Conservation (phyloP, 148 eudicot species). For the Amaranthus palmeri region DNA sequence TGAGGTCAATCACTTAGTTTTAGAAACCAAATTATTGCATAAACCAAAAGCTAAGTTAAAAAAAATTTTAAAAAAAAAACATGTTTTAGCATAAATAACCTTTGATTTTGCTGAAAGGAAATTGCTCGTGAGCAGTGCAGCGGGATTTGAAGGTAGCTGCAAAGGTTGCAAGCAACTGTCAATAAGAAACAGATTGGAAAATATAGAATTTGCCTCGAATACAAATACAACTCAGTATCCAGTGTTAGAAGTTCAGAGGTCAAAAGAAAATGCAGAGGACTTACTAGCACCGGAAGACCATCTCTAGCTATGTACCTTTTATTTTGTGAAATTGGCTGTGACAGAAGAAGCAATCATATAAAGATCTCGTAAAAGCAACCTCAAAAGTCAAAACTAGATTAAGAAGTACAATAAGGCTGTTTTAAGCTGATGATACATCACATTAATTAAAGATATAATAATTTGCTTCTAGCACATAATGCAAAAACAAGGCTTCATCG, state of each 20-base stretch:
- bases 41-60: neutral
- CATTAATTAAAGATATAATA: too few relatives aligned
- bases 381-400: neutral
- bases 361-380: neutral
- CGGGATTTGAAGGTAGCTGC: slow-evolving; percentile 84
- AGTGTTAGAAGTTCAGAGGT: slow-evolving; percentile 4
- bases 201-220: neutral
- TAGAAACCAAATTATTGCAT: neutral
- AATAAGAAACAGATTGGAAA: neutral
- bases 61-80: neutral
- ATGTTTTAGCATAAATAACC: slow-evolving; percentile 33
- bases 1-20: neutral
- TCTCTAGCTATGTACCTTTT: slow-evolving; percentile 80
- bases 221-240: neutral
- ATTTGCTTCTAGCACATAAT: too few relatives aligned
- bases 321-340: slow-evolving; percentile 85
- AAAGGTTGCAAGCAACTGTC: slow-evolving; percentile 12
- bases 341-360: slow-evolving; percentile 12
- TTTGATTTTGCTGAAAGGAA: slow-evolving; percentile 80
- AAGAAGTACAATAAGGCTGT: neutral
- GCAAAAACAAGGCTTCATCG: too few relatives aligned
- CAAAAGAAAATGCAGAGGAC: slow-evolving; percentile 7
- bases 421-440: neutral
- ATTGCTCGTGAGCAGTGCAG: slow-evolving; percentile 60
- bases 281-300: slow-evolving; percentile 75